Evolutionary conservation across 345 rosid species (phyloP).

Genomic region (Salix arbutifolia): DNA sequence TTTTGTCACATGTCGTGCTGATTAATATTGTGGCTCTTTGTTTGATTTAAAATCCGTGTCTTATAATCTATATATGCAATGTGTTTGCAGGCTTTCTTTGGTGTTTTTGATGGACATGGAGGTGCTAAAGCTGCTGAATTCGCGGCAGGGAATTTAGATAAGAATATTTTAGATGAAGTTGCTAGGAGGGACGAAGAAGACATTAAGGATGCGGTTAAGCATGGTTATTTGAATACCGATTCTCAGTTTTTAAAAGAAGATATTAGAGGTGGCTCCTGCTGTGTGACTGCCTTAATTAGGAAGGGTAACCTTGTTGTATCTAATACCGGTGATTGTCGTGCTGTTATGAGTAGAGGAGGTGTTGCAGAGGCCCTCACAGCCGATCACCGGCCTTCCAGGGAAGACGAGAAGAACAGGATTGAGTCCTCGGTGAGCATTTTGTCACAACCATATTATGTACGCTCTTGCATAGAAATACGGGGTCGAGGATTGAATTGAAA

Average conservation of each 20-base stretch:
- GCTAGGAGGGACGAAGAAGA: conserved; percentile 33
- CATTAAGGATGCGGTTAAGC: conserved; percentile 53
- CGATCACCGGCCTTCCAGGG: conserved; percentile 79
- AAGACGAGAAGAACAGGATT: conserved; percentile 70
- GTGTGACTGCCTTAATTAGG: conserved; percentile 70
- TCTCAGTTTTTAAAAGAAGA: conserved; percentile 59
- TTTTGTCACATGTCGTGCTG: neutral
- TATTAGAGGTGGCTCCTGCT: conserved; percentile 68
- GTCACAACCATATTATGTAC: neutral
- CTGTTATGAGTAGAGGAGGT: conserved; percentile 78
- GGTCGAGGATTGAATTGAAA: neutral
- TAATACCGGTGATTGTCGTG: conserved; percentile 89
- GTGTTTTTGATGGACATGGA: conserved; percentile 91
- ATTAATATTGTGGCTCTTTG: neutral
- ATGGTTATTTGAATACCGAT: conserved; percentile 73
- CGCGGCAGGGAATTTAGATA: conserved; percentile 59
- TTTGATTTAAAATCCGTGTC: neutral
- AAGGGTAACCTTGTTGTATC: conserved; percentile 72
- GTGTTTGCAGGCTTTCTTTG: conserved; percentile 59
- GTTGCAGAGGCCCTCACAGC: conserved; percentile 71
- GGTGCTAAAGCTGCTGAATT: conserved; percentile 78
- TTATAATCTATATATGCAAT: neutral
- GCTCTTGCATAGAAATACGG: neutral
- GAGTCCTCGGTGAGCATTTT: conserved; percentile 50
- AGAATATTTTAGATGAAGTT: conserved; percentile 49